Evolutionary conservation across 768 basidiomycete species (phyloP), one percentile per base, ranked within the genome.

Genomic region (Clitopilus hobsonii): DNA sequence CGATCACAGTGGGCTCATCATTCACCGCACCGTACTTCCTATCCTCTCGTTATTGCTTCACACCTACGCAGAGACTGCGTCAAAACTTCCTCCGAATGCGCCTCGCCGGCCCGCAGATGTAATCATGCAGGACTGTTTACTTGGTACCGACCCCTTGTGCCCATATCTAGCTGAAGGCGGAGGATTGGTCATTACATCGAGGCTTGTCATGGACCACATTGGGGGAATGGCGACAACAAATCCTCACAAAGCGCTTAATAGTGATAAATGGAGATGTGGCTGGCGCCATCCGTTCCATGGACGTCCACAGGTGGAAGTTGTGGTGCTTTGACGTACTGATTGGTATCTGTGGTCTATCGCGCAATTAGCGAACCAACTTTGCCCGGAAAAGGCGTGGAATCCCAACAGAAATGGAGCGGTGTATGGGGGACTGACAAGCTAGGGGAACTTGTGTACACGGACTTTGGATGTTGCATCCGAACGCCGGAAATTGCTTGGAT

Each of bases 241-340:
- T 38, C 38, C 27, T 5, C 62, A 66, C 3, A 71, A 74, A 51
- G 28, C 50, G 2, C 63, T 66, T 10, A 67, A 69, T 27, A 41
- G 56, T 10, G 66, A 71, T 26, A 72, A 73, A 54, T 76, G 74
- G 73, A 66, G 69, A 54, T 78, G 75, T 56, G 70, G 74, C n/a
- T 77, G 74, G 76, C 66, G 74, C 20, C 74, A 76, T 63, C 68
- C 74, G 24, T 76, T 77, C 53, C 74, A 78, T 59, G 74, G 74
- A 25, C 60, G 62, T 18, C 57, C 62, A 11, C 70, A 70, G 38
- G 70, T 72, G 1, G 63, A 63, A 3, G 75, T 78, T 1, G 67
- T 76, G 20, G 63, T 68, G 6, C 58, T 67, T 11, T 64, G 49
- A 47, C n/a, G 22, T 45, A n/a, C 18, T 45, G 41, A 45, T 45